Base-by-base conservation (phyloP, 169 alveolate genomes). In the Miamiensis avidus region DNA sequence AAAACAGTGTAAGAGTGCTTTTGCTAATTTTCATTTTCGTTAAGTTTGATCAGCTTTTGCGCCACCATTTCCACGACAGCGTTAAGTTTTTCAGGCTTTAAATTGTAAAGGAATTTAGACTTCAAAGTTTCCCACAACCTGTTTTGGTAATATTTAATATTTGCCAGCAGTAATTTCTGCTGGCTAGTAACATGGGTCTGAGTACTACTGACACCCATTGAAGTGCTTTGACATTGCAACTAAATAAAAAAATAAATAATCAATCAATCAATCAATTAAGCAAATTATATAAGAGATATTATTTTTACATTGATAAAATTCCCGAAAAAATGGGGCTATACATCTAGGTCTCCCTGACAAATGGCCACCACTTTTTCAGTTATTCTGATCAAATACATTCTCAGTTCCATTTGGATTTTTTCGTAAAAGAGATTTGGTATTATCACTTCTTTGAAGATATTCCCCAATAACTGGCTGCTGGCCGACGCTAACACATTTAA, bases 321-420 rank as follows among this genome's bases (percentile, higher is more conserved):
- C 20, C 20, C 4, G 69, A 49, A 49, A 49, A 49, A 49, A 25
- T 32, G 16, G 0, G 25, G 29, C 16, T n/a, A 29, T 49, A 79
- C 75, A 29, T 79, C 84, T 26, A 79, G n/a, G 29, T 79, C 84
- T 49, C 84, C 84, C 29, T 79, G 26, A 29, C 84, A 79, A n/a
- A 79, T 79, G 11, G 76, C 77, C 15, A 79, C 16, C 15, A 79
- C 64, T 79, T 79, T 79, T 28, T 79, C 84, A 26, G 76, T 29
- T 1, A 79, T 49, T 64, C 75, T 34, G 29, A 79, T 79, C 20
- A 69, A 49, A 34, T 79, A 79, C 0, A 79, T 25, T 64, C 64
- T n/a, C 31, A 79, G 65, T 27, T 79, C 84, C 0, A 31, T 30
- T 25, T 49, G 34, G 15, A 49, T 49, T 27, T 79, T 74, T 49